Evolutionary conservation across 2,329 filamentous ascomycete species (phyloP).

Genomic region (Fusarium secorum): DNA sequence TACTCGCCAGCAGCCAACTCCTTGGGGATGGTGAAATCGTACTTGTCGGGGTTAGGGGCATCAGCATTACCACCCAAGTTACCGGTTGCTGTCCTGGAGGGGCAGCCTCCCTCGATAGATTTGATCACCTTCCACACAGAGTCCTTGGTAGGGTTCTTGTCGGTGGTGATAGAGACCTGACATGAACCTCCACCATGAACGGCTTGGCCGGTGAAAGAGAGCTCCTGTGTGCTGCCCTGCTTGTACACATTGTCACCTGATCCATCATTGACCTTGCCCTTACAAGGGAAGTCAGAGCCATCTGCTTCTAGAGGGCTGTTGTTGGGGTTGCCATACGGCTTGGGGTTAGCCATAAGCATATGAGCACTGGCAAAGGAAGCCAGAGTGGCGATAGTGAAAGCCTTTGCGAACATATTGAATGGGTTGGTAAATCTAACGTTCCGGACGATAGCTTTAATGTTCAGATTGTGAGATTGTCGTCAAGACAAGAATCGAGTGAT

Average conservation of each 20-base stretch:
- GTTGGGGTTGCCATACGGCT: slow-evolving; percentile 63
- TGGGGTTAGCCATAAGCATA: slow-evolving; percentile 74
- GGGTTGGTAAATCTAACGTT: slow-evolving; percentile 38
- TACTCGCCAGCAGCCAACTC: slow-evolving; percentile 79
- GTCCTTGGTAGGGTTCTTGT: slow-evolving; percentile 69
- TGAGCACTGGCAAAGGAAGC: slow-evolving; percentile 73
- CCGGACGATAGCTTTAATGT: slow-evolving; percentile 44
- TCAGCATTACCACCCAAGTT: slow-evolving; percentile 63
- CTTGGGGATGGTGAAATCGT: slow-evolving; percentile 75
- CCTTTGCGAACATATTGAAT: slow-evolving; percentile 58
- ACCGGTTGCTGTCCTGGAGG: slow-evolving; percentile 63
- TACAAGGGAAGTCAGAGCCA: slow-evolving; percentile 85
- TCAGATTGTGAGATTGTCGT: slow-evolving; percentile 38
- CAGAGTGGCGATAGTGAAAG: slow-evolving; percentile 63
- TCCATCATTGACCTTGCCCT: slow-evolving; percentile 59
- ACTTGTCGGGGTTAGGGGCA: slow-evolving; percentile 60
- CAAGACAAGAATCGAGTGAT: slow-evolving; percentile 41
- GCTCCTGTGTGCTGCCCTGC: slow-evolving; percentile 49
- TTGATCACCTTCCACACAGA: slow-evolving; percentile 89
- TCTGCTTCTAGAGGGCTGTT: slow-evolving; percentile 69
- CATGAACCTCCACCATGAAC: slow-evolving; percentile 93
- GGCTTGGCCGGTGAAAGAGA: slow-evolving; percentile 75
- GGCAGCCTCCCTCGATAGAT: slow-evolving; percentile 87
- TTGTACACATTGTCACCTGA: slow-evolving; percentile 66
- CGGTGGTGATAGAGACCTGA: slow-evolving; percentile 86